Base-by-base conservation (phyloP, 768 basidiomycete species). In the Lepiota subincarnata region DNA sequence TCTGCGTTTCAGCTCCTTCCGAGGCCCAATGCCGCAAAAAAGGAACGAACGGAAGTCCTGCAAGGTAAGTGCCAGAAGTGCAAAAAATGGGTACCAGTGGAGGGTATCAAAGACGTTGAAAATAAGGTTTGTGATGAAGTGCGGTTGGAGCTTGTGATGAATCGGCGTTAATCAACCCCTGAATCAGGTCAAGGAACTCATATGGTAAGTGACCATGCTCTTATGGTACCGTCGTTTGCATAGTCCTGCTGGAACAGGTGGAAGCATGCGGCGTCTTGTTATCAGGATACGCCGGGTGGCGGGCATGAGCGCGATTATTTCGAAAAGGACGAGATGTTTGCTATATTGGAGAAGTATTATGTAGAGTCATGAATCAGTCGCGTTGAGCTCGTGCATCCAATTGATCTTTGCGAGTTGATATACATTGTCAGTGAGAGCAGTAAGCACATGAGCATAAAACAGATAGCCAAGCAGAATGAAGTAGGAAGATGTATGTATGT, bases 21-120 rank as follows among this genome's bases (percentile, higher is more conserved):
- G 1, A 78, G 86, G 38, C 67, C 63, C 2, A 68, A 75, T 34
- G 63, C 79, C 1, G 76, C 74, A 7, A 87, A 85, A 64, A 74
- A 78, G 41, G 87, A 92, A 62, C 81, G 83, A 53, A 55, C 67
- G 0, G 59, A 69, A 22, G 75, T 91, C 55, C 72, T 79, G 40
- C 81, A 92, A 60, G 91, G 89, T 2, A 82, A 78, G 60, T 93
- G 91, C 60, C 89, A 92, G 71, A 81, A 80, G 60, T 93, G 91
- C 67, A 62, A 66, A 19, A 80, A 78, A 57, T 93, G 90, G 89
- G 70, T 90, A 16, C 66, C 77, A 0, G 69, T 92, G 4, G 83
- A 92, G 62, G 86, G 88, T 6, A 67, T 87, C 51, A 92, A 91
- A 69, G 78, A 83, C 58, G 76, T 87, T 48, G 82, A 87, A 44